Conservation (phyloP, 768 basidiomycete genomes). For the Trametes sanguinea region DNA sequence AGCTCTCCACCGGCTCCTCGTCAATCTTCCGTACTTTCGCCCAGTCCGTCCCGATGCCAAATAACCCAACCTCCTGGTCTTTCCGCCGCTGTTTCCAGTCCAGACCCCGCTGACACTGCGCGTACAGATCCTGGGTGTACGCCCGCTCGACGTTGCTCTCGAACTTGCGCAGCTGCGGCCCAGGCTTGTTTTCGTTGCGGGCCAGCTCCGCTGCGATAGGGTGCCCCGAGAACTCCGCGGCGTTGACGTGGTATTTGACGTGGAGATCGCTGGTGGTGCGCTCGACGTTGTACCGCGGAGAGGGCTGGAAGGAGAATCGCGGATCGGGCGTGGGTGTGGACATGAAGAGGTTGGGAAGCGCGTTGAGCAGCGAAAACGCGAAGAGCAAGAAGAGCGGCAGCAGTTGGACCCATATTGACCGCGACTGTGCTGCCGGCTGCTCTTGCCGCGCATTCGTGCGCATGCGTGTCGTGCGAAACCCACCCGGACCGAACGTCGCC, state of each 20-base stretch:
- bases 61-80: constrained; percentile 80
- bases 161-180: constrained; percentile 55
- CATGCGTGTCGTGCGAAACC: constrained; percentile 72
- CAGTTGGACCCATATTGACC: constrained; percentile 72
- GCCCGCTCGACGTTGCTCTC: constrained; percentile 75
- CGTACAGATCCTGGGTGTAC: constrained; percentile 71
- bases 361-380: constrained; percentile 79
- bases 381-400: constrained; percentile 85
- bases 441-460: constrained; percentile 41
- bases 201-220: constrained; percentile 77
- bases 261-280: constrained; percentile 70
- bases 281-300: constrained; percentile 64
- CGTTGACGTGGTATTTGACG: constrained; percentile 84
- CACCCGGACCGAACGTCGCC: constrained; percentile 77
- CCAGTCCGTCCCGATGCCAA: constrained; percentile 93
- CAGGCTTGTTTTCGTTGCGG: constrained; percentile 34
- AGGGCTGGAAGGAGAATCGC: constrained; percentile 65
- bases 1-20: constrained; percentile 68
- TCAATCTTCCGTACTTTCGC: constrained; percentile 80
- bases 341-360: constrained; percentile 76
- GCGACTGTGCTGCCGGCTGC: constrained; percentile 47
- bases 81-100: constrained; percentile 70
- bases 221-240: constrained; percentile 72
- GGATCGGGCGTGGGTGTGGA: constrained; percentile 75
- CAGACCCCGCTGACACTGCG: constrained; percentile 68